Base-by-base conservation (phyloP, 257 asterid genomes). In the Euphrasia confusa region DNA sequence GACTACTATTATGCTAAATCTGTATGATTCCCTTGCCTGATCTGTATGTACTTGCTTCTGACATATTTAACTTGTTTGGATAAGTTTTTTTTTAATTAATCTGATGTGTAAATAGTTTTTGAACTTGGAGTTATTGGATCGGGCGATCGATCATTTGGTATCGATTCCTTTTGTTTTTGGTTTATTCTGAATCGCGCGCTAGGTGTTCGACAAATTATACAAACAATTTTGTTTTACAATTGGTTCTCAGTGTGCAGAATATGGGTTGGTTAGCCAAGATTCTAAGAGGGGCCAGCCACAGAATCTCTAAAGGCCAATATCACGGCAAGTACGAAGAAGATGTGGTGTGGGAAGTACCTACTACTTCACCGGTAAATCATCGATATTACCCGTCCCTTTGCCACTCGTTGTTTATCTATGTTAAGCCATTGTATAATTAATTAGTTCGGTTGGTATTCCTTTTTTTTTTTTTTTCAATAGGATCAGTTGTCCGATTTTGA, bases 231-330 rank as follows among this genome's bases (percentile, higher is more conserved):
- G 15, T 45, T 45, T 60, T 58, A n/a, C 48, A 55, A 21, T 37
- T 67, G 52, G 3, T 58, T 24, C 37, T 50, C 65, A 72, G 72
- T 68, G 55, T 68, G 78, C 76, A 66, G 82, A 32, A 73, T 58
- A 90, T 89, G 90, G 89, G 88, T 67, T 92, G 97, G 96, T 72
- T 90, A 52, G 77, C 94, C 70, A 92, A 85, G 89, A 83, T 92
- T 70, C 84, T 87, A 52, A 81, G 70, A 64, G 97, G 97, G 68
- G 74, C 90, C 58, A 81, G 79, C 71, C 85, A 90, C 69, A 81
- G 74, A 72, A 68, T 78, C 66, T 78, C 75, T 2, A 75, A 74
- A 77, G 99, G 96, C 68, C 95, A 86, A 68, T 72, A 81, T 71
- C 87, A 81, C 69, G 95, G 96, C 64, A 84, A 75, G 65, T 75